Evolutionary conservation across 192 early-diverging fungal species (phyloP), one percentile per base, ranked within the genome.

Genomic region (Neocallimastix lanati): DNA sequence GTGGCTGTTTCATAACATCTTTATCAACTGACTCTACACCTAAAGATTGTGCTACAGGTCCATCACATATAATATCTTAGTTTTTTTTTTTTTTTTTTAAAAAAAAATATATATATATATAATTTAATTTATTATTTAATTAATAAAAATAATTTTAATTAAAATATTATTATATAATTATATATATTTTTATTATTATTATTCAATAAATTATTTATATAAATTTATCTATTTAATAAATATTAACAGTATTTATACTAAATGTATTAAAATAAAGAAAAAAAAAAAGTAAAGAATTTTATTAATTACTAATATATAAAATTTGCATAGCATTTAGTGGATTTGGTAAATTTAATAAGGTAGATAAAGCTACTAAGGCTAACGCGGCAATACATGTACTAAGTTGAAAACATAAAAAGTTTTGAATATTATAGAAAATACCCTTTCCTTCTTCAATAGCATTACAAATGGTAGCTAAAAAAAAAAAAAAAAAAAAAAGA

Each of bases 251-350:
- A n/a, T n/a, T n/a, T n/a, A n/a, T n/a, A n/a, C n/a, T n/a, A n/a
- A n/a, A n/a, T n/a, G n/a, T n/a, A n/a, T n/a, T n/a, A n/a, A n/a
- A n/a, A n/a, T n/a, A n/a, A n/a, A n/a, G n/a, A n/a, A n/a, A n/a
- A n/a, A n/a, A n/a, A n/a, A n/a, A n/a, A n/a, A n/a, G n/a, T n/a
- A n/a, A n/a, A n/a, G n/a, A n/a, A n/a, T n/a, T n/a, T n/a, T n/a
- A n/a, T n/a, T n/a, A n/a, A n/a, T n/a, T 90, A 97, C 93, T 98
- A 78, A 98, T 98, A 95, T 95, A 98, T 78, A 98, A 85, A 83
- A 98, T 96, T 83, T 98, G 97, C 97, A 98, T 98, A 14, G 97
- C 93, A 82, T 98, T 98, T 79, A 98, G 86, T 76, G 97, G 97
- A 80, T 96, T 96, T 28, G 88, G 86, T 15, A 96, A 84, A 36